Evolutionary conservation across 108 stramenopile species (phyloP), one percentile per base, ranked within the genome.

Genomic region (Thalassiosira profunda): DNA sequence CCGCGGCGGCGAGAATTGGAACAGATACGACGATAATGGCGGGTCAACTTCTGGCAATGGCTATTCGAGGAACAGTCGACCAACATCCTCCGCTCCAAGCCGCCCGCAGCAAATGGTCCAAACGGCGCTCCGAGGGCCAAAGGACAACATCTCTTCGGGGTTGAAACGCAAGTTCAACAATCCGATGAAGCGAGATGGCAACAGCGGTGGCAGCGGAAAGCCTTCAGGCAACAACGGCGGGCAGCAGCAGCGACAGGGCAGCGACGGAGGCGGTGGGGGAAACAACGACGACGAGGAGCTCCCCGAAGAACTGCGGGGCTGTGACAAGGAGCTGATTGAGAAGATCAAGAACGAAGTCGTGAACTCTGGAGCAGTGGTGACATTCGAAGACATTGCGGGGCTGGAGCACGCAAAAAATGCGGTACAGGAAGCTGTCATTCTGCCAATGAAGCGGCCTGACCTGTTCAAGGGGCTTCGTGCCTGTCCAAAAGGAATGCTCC

Each of bases 371-470:
- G 84, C 86, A 23, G 49, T 75, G 15, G 64, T 92, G 8, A 89
- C 90, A n/a, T 97, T 97, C 81, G 87, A 90, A 44, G 94, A 95
- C 56, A 95, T 97, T 79, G 94, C 94, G 10, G 97, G 97, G 0
- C 65, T 97, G 46, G 52, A 64, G 3, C 77, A 91, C 66, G 97
- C 95, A 46, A 98, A 98, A 58, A 70, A 76, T 37, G 91, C 94
- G 8, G 76, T 98, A 7, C 54, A 78, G 56, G 97, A 98, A 81
- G 68, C 92, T n/a, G 92, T 98, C 12, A 85, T 92, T 51, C 86
- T 86, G 90, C 97, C 97, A 12, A 95, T 96, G 93, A 75, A 84
- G 54, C 87, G 95, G 10, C 97, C 97, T 7, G 97, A 96, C 38
- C 53, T 98, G 14, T 98, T 98, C 77, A 95, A 91, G 10, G 97